Evolutionary conservation across 345 rosid genomes (phyloP).

Genomic region (Luvunga scandens): DNA sequence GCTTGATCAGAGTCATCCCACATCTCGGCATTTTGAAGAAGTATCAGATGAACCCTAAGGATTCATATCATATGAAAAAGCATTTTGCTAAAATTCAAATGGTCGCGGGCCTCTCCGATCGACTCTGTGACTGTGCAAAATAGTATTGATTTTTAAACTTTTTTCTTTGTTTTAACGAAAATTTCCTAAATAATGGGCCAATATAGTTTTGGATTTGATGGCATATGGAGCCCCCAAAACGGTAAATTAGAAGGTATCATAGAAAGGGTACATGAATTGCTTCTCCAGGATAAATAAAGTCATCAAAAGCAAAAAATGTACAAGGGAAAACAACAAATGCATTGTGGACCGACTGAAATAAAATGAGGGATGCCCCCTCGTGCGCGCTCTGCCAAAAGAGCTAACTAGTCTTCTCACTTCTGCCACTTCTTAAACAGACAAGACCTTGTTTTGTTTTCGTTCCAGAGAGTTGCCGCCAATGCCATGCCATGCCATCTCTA

Average conservation of each 20-base stretch:
- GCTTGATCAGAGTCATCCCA: too few relatives aligned
- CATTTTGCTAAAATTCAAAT: neutral
- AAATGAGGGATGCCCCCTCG: conserved; percentile 8
- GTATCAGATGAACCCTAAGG: neutral
- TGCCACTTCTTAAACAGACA: conserved; percentile 19
- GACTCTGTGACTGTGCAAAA: neutral
- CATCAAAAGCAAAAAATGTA: neutral
- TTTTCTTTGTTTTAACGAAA: neutral
- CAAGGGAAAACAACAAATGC: neutral
- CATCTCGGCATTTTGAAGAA: too few relatives aligned
- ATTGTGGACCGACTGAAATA: neutral
- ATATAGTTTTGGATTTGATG: neutral
- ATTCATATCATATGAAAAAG: neutral
- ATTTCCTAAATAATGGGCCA: neutral
- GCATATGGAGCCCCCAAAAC: conserved; percentile 10
- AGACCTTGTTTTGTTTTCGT: conserved; percentile 14
- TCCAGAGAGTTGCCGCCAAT: neutral
- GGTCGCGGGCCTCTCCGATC: neutral
- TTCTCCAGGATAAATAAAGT: neutral
- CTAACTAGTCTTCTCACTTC: neutral
- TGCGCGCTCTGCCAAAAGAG: conserved; percentile 16
- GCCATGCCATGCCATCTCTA: neutral
- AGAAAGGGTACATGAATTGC: conserved; percentile 3
- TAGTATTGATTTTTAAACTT: too few relatives aligned
- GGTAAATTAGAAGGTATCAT: neutral